Evolutionary conservation across 176 grass and related monocot genomes (phyloP).

Genomic region (Urochloa ruziziensis): DNA sequence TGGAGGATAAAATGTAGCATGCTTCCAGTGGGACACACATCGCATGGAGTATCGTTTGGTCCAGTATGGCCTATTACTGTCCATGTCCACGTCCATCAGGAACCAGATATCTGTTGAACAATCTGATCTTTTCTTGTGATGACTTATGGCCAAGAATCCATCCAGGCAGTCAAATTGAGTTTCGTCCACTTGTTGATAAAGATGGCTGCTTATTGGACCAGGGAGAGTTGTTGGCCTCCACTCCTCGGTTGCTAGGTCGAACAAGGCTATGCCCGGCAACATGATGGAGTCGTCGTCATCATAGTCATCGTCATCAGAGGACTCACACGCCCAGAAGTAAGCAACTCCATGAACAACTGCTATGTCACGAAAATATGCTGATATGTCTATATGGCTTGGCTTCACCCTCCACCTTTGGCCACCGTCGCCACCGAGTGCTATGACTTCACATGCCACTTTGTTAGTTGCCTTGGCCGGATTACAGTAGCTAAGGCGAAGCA

Average conservation of each 20-base stretch:
- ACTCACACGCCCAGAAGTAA: not conserved
- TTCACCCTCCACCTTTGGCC: not conserved
- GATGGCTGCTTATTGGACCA: not conserved
- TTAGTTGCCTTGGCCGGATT: too few species aligned
- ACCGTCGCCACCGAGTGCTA: not conserved
- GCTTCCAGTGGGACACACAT: not conserved
- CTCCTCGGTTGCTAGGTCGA: not conserved
- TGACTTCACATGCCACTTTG: not conserved
- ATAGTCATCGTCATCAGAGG: not conserved
- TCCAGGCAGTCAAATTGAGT: not conserved
- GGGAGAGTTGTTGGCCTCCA: not conserved
- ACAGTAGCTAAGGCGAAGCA: not conserved
- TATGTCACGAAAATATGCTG: rapidly evolving
- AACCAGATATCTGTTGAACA: not conserved
- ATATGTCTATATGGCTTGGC: not conserved
- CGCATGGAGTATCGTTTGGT: not conserved
- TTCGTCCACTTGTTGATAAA: not conserved
- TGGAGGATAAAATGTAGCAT: not conserved
- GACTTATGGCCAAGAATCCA: not conserved
- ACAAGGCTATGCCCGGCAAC: not conserved
- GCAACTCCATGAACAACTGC: not conserved
- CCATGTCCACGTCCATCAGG: not conserved
- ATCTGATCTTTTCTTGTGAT: not conserved
- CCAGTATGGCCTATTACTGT: not conserved
- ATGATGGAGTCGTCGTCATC: not conserved